phyloP scores from a whole-genome alignment of 441 rosid species.

The Manihot esculenta region DNA sequence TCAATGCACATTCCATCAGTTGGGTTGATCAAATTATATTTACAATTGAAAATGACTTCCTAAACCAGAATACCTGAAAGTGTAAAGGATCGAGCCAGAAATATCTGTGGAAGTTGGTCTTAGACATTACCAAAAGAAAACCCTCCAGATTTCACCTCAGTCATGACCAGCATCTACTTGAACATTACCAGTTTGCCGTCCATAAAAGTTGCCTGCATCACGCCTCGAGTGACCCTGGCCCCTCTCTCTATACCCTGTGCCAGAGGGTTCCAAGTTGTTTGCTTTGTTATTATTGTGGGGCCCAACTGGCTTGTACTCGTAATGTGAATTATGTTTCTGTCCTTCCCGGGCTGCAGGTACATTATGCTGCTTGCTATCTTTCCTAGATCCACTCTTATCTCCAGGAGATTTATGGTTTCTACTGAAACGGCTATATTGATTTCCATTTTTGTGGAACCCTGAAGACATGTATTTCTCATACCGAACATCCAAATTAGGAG shows the following conservation, averaged over 20 bases:
- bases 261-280: conserved; percentile 46
- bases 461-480: conserved; percentile 41
- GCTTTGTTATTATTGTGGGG: conserved; percentile 43
- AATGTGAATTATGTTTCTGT: conserved; percentile 58
- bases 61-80: conserved; percentile 37
- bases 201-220: conserved; percentile 53
- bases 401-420: conserved; percentile 64
- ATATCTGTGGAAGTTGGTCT: background rate
- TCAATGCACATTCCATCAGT: conserved; percentile 35
- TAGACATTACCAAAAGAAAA: conserved; percentile 21
- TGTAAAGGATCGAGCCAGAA: conserved; percentile 10
- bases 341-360: conserved; percentile 51
- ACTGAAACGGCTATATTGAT: conserved; percentile 51
- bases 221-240: conserved; percentile 58
- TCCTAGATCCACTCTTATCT: conserved; percentile 66
- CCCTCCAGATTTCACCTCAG: conserved; percentile 31
- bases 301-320: conserved; percentile 85
- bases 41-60: conserved; percentile 27
- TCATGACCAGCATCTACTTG: conserved; percentile 45
- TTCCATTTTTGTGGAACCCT: conserved; percentile 57
- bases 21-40: conserved; percentile 16
- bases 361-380: conserved; percentile 53
- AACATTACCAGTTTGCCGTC: conserved; percentile 48
- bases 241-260: conserved; percentile 65
- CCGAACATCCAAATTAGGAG: conserved; percentile 37